Conservation (phyloP, 164 flowering plant species). For the Brasenia schreberi region DNA sequence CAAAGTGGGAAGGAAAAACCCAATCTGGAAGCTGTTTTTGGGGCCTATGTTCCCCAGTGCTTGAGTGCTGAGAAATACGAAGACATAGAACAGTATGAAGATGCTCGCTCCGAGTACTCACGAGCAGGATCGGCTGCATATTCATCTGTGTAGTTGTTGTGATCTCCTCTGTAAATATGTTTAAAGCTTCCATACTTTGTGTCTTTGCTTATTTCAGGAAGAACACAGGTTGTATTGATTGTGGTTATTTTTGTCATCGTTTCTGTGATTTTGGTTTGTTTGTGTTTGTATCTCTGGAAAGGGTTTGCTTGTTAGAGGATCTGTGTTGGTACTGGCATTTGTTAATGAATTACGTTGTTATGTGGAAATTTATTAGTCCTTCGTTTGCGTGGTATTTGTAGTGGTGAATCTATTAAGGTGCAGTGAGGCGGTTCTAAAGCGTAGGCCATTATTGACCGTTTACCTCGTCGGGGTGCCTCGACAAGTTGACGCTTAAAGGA, state of each 20-base stretch:
- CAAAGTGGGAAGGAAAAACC: constrained; percentile 40
- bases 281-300: no score
- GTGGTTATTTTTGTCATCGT: background rate
- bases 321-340: no score
- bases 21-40: constrained; percentile 46
- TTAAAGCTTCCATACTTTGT: background rate
- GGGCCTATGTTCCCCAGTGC: constrained; percentile 59
- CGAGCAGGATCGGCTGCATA: background rate
- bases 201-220: background rate
- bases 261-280: no score
- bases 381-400: no score
- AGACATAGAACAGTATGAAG: constrained; percentile 17
- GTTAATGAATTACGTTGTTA: no score
- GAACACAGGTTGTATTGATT: background rate
- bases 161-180: background rate
- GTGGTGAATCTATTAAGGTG: no score
- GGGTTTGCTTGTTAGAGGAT: no score
- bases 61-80: constrained; percentile 51
- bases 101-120: background rate
- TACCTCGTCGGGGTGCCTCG: no score
- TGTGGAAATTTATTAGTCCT: no score
- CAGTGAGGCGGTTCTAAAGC: no score
- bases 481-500: no score
- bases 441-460: no score
- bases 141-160: background rate